Evolutionary conservation across 495 filamentous ascomycete genomes (phyloP).

Genomic region (Annulohypoxylon bovei): DNA sequence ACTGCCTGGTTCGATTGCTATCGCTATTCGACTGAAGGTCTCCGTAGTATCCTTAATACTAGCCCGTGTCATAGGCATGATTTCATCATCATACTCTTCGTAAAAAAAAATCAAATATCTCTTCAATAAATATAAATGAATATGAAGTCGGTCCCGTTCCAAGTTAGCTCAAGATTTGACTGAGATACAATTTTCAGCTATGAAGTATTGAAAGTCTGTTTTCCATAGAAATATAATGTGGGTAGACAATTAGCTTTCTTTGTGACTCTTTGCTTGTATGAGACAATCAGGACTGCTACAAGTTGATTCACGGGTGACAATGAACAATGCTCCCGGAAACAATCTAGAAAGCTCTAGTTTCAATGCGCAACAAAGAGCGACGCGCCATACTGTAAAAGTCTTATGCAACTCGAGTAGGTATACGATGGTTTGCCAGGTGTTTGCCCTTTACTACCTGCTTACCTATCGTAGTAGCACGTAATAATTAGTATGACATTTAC

Average conservation of each 20-base stretch:
- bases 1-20: neutral
- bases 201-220: neutral
- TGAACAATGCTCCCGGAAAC: constrained; percentile 25
- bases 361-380: constrained; percentile 19
- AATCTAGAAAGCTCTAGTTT: neutral
- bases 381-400: neutral
- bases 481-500: no score
- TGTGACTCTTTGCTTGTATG: neutral
- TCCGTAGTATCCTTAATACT: neutral
- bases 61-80: neutral
- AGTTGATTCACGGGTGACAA: constrained; percentile 21
- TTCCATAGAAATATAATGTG: neutral
- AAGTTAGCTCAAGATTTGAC: neutral
- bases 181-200: neutral
- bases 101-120: neutral
- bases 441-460: neutral
- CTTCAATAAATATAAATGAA: neutral
- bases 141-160: neutral
- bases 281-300: constrained; percentile 17
- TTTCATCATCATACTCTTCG: neutral
- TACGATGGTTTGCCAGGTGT: neutral
- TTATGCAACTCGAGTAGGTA: neutral
- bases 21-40: neutral
- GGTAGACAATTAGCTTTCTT: neutral
- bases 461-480: no score